Evolutionary conservation across 169 alveolate species (phyloP), one percentile per base, ranked within the genome.

Genomic region (Plasmodium chabaudi): DNA sequence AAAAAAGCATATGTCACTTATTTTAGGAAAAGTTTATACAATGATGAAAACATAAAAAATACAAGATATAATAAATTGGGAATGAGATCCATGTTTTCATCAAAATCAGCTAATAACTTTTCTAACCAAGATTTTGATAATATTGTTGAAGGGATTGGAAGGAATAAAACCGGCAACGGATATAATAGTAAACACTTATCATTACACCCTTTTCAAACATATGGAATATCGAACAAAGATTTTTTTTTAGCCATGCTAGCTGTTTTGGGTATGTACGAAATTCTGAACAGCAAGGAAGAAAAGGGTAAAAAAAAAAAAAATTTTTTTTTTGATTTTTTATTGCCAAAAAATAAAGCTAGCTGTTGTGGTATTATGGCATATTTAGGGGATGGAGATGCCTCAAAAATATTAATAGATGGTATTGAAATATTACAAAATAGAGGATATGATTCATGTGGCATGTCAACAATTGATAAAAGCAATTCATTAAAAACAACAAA

Each of bases 371-470:
- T 97, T 27, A 94, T 97, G 72, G 99, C 97, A 7, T 96, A 95
- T 63, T 60, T 97, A 34, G 98, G 98, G 7, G 64, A 93, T 7
- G 94, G 94, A 21, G 94, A 94, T 74, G 96, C 97, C 49, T 95
- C 95, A 12, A 93, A 95, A 49, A 88, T 94, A 10, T 70, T 97
- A 39, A 87, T 95, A 70, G 94, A 96, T 46, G 98, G 98, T n/a
- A 95, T 95, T 19, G 94, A 97, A 89, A 89, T 96, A 53, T 86
- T 97, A 60, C 96, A 96, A 91, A 95, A 95, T 91, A 93, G 99
- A 73, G 99, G 99, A 13, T 98, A 98, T 89, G 99, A 98, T 92
- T 98, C 99, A 12, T 97, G 98, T 72, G 99, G 99, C 9, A 96
- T 98, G 51, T 95, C 97, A 42, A 96, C 99, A 2, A 87, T 96